Evolutionary conservation across 257 asterid genomes (phyloP).

Genomic region (Misopates orontium): DNA sequence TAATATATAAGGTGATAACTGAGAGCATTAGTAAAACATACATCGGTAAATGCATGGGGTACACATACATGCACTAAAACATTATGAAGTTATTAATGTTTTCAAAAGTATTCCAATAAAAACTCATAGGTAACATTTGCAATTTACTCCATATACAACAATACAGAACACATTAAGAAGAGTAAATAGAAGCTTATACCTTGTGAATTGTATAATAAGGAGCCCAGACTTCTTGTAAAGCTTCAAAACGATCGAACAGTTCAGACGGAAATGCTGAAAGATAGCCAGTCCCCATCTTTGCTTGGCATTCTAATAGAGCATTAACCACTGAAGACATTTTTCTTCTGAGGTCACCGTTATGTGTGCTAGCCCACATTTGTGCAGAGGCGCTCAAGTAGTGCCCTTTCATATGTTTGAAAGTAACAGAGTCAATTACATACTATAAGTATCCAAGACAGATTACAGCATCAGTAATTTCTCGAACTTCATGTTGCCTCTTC

Average conservation of each 20-base stretch:
- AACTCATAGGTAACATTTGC: too few relatives aligned
- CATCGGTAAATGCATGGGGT: too few relatives aligned
- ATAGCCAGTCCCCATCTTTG: conserved; percentile 73
- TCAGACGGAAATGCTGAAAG: conserved; percentile 95
- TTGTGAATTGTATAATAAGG: conserved; percentile 96
- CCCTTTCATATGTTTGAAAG: conserved; percentile 40
- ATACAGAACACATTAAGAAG: too few relatives aligned
- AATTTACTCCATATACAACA: too few relatives aligned
- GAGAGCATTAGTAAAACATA: too few relatives aligned
- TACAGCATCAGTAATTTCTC: neutral
- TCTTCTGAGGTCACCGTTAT: conserved; percentile 44
- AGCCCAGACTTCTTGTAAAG: conserved; percentile 80
- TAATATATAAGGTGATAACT: too few relatives aligned
- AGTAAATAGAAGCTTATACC: conserved; percentile 41
- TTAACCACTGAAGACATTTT: conserved; percentile 63
- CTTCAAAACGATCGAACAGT: conserved; percentile 70
- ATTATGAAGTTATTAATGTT: too few relatives aligned
- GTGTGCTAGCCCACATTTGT: conserved; percentile 88
- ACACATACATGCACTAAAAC: too few relatives aligned
- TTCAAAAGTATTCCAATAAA: too few relatives aligned
- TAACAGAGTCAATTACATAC: conserved; percentile 12
- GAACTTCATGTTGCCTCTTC: neutral
- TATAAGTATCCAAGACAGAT: neutral
- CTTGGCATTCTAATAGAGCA: conserved; percentile 61
- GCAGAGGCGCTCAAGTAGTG: conserved; percentile 94